These are phyloP conservation scores for Verticillium nubilum DNA, from an alignment of 2,329 filamentous ascomycete species.

Conservation along the genomic window DNA sequence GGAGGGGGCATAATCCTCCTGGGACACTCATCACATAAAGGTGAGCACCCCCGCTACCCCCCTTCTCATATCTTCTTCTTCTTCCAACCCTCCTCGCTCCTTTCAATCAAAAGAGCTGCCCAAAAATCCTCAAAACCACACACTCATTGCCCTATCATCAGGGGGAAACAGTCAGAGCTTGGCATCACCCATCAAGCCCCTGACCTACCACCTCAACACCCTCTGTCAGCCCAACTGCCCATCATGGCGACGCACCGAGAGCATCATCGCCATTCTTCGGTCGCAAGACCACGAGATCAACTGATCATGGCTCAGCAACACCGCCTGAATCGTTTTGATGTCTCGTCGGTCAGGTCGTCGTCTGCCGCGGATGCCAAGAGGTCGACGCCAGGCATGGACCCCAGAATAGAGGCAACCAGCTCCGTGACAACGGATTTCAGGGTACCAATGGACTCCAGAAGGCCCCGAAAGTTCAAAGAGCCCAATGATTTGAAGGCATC, in stretches of 20 bases:
- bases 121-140: neutral
- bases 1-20: slow-evolving; percentile 4
- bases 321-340: neutral
- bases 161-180: neutral
- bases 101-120: slow-evolving; percentile 2
- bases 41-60: slow-evolving; percentile 9
- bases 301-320: neutral
- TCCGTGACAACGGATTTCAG: neutral
- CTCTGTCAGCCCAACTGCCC: neutral
- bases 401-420: neutral
- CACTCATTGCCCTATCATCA: slow-evolving; percentile 2
- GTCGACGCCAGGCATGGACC: neutral
- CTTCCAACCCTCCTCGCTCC: slow-evolving; percentile 1
- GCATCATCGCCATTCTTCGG: neutral
- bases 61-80: slow-evolving; percentile 5
- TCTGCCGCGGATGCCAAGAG: neutral
- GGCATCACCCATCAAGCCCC: neutral
- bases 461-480: neutral
- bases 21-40: slow-evolving; percentile 13
- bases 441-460: neutral
- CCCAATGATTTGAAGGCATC: neutral
- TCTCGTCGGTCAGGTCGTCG: neutral
- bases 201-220: neutral
- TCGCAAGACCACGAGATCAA: neutral
- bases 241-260: neutral